Base-by-base conservation (phyloP, 768 basidiomycete genomes). In the Lentinula guzmanii region DNA sequence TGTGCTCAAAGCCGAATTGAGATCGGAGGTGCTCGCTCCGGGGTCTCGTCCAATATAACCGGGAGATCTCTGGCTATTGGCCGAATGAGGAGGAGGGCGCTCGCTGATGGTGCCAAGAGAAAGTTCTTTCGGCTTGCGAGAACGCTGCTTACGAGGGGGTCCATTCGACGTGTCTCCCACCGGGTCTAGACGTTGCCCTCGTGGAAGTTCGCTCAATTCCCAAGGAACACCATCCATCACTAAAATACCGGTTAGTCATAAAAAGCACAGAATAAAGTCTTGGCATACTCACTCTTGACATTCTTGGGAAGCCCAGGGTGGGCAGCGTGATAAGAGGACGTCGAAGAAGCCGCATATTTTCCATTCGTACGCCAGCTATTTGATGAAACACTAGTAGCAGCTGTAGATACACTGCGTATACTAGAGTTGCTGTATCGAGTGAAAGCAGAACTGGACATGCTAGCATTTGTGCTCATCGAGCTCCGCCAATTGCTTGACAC, bases 351-450 rank as follows among this genome's bases (percentile, higher is more conserved):
- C 72, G 52, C 69, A 66, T 37, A 72, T 66, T 15, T 64, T 58
- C 52, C 74, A 69, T 64, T 78, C 77, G 81, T 82, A 68, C 89
- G 84, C 88, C 90, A 91, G 71, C 88, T 90, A 52, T 80, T 76
- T 24, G 84, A 82, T 35, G 89, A 90, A 5, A 90, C 83, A 65
- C 89, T 90, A 15, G 92, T 94, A 48, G 91, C 91, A 60, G 83
- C 83, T 4, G 92, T 93, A 21, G 89, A 89, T 45, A 92, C 79
- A 65, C 90, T 91, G 60, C 89, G 79, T 61, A 79, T 68, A 70
- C 89, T 88, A 45, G 83, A 82, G 68, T 89, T 89, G 75, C 90
- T 92, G 75, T 89, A 91, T 62, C 87, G 77, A 24, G 91, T 92
- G 67, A 92, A 93, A 37, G 86, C 85, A 21, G 83, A 86, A 24